phyloP scores from a whole-genome alignment of 2,329 filamentous ascomycete genomes.

The Sporothrix curviconia region DNA sequence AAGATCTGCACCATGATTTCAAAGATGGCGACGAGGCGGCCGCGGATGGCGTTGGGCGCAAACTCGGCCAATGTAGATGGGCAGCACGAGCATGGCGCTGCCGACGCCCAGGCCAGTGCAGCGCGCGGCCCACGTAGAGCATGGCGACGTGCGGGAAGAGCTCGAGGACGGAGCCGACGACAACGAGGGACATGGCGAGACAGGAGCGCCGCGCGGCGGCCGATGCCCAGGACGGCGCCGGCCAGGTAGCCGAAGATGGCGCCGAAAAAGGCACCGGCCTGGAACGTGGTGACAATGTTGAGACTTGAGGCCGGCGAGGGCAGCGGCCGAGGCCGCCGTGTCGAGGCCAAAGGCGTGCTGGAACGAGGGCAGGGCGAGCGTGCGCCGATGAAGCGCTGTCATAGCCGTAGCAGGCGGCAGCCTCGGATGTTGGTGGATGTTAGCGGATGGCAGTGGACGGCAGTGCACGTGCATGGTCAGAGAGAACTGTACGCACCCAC shows the following conservation, averaged over 20 bases:
- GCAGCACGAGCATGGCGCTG: constrained; percentile 52
- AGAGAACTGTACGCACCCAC: not conserved
- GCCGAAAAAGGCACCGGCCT: constrained; percentile 48
- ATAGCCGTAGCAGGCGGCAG: constrained; percentile 40
- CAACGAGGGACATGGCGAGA: constrained; percentile 38
- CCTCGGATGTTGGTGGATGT: not conserved
- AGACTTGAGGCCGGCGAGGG: constrained; percentile 27
- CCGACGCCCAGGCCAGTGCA: constrained; percentile 53
- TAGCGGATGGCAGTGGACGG: no score
- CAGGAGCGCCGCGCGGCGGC: constrained; percentile 45
- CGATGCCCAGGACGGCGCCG: constrained; percentile 25
- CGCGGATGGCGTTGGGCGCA: constrained; percentile 51
- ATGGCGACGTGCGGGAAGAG: constrained; percentile 35
- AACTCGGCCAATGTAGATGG: constrained; percentile 59
- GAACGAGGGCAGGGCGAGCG: constrained; percentile 44
- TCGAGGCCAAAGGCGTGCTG: constrained; percentile 36
- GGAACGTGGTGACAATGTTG: constrained; percentile 35
- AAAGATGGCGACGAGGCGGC: constrained; percentile 49
- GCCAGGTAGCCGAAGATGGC: constrained; percentile 29
- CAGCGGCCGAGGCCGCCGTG: not conserved
- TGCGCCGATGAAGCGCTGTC: constrained; percentile 49
- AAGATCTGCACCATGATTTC: constrained; percentile 50
- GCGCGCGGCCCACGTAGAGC: constrained; percentile 48
- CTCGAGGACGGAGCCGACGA: constrained; percentile 39
- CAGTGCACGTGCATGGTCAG: no score